These are phyloP conservation scores for Encephalitozoon intestinalis DNA, from an alignment of 371 early-diverging fungal species.

Conservation along the genomic window DNA sequence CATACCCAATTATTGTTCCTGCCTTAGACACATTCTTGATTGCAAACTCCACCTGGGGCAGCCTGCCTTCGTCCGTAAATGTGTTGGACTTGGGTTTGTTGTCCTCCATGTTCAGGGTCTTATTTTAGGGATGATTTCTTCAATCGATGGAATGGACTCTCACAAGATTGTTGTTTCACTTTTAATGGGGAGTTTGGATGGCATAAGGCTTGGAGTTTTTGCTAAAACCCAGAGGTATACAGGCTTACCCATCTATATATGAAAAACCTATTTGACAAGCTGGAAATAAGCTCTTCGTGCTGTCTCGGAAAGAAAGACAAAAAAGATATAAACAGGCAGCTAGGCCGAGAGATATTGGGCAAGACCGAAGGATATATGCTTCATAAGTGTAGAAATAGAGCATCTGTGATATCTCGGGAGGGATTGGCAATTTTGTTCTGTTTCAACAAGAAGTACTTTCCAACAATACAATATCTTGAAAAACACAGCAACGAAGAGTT, in stretches of 20 bases:
- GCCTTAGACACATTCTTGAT: slow-evolving; percentile 97
- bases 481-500: neutral
- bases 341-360: slow-evolving; percentile 13
- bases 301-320: slow-evolving; percentile 48
- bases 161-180: neutral
- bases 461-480: slow-evolving; percentile 35
- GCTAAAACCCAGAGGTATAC: neutral
- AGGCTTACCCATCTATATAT: slow-evolving; percentile 11
- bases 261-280: slow-evolving; percentile 32
- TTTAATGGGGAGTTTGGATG: neutral
- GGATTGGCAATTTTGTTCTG: slow-evolving; percentile 30
- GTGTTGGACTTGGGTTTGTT: slow-evolving; percentile 46
- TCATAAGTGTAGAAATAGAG: slow-evolving; percentile 28
- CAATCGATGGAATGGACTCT: neutral
- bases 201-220: neutral
- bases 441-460: slow-evolving; percentile 29
- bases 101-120: slow-evolving; percentile 37
- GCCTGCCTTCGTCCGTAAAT: slow-evolving; percentile 69
- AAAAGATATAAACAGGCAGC: slow-evolving; percentile 33
- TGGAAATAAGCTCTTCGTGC: slow-evolving; percentile 6
- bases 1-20: slow-evolving; percentile 82
- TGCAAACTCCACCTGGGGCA: slow-evolving; percentile 97
- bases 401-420: slow-evolving; percentile 12
- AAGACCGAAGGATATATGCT: slow-evolving; percentile 36
- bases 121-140: neutral